Evolutionary conservation across 75 land plant genomes (phyloP), one percentile per base, ranked within the genome.

Genomic region (Selaginella moellendorffii): DNA sequence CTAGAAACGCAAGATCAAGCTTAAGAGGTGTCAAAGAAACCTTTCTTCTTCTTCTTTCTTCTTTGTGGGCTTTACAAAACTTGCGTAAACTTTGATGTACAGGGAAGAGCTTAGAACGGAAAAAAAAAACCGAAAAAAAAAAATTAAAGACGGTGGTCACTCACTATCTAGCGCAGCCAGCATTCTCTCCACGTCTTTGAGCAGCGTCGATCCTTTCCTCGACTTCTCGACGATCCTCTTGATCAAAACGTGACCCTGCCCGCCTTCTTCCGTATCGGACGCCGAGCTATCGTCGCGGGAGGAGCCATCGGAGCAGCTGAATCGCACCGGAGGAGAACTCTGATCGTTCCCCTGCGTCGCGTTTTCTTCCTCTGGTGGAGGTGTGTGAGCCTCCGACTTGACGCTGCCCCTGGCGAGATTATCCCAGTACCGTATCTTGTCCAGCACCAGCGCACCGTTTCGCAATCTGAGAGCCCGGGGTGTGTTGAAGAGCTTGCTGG

Each of bases 141-240:
- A 36, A 36, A 36, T n/a, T n/a, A 36, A 36, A 36, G 14, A 36
- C 5, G 14, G 46, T 5, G 14, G 5, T 36, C 46, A 36, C 10
- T 14, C 14, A 36, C 10, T 14, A 5, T 84, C 84, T 62, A 79
- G 25, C 14, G 69, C 64, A 12, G 73, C 67, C 8, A 81, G 69
- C 63, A 79, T 65, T 28, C 21, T 77, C 65, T 73, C 73, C 21
- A 82, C 92, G 64, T 87, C 71, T 29, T 71, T 31, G 21, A 87
- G 61, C 30, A 69, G 74, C 71, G 81, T 75, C 26, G 88, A 84
- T 10, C 92, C 85, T 61, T 78, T 69, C 63, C 75, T 80, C 20
- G 70, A 76, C 70, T 76, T 90, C 76, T 90, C 88, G 20, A 90
- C 71, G 31, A 90, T 78, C 46, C 86, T 81, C 69, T 78, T 65